Conservation (phyloP, 306 rosid species). For the Astragalus glycyphyllos region DNA sequence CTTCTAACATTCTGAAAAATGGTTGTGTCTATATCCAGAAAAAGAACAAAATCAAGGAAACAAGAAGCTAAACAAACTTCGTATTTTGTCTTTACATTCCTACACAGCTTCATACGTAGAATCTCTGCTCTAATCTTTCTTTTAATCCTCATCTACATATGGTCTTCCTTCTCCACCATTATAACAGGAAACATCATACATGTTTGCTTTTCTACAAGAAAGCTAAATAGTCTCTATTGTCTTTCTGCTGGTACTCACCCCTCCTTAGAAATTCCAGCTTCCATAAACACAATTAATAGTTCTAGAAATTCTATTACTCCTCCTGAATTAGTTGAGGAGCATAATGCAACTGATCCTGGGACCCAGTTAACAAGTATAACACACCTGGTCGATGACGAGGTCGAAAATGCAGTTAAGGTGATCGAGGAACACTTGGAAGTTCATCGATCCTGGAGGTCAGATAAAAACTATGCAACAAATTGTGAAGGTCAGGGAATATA, state of each 20-base stretch:
- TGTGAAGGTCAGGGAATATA: conserved; percentile 66
- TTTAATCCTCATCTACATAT: conserved; percentile 58
- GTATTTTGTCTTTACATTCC: conserved; percentile 34
- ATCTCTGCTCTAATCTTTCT: conserved; percentile 55
- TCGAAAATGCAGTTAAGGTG: conserved; percentile 54
- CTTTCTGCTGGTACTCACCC: conserved; percentile 72
- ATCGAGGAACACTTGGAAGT: conserved; percentile 58
- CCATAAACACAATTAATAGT: conserved; percentile 29
- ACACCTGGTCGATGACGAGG: conserved; percentile 43
- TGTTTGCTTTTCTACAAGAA: conserved; percentile 73
- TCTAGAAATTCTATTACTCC: conserved; percentile 12
- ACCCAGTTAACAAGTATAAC: conserved; percentile 6
- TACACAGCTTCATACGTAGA: conserved; percentile 46
- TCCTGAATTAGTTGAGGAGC: conserved; percentile 19
- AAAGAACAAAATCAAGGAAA: conserved; percentile 54
- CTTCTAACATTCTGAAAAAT: conserved; percentile 50
- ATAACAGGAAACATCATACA: conserved; percentile 70
- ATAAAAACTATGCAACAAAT: conserved; percentile 33
- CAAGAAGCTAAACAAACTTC: conserved; percentile 33
- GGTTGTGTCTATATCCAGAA: conserved; percentile 56
- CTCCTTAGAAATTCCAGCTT: conserved; percentile 54
- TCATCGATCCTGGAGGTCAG: conserved; percentile 68
- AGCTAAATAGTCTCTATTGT: conserved; percentile 67
- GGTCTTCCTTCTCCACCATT: conserved; percentile 70
- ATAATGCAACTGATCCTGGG: conserved; percentile 14